These are phyloP conservation scores for Termitomyces sp. DNA, from an alignment of 768 basidiomycete genomes.

Conservation along the genomic window DNA sequence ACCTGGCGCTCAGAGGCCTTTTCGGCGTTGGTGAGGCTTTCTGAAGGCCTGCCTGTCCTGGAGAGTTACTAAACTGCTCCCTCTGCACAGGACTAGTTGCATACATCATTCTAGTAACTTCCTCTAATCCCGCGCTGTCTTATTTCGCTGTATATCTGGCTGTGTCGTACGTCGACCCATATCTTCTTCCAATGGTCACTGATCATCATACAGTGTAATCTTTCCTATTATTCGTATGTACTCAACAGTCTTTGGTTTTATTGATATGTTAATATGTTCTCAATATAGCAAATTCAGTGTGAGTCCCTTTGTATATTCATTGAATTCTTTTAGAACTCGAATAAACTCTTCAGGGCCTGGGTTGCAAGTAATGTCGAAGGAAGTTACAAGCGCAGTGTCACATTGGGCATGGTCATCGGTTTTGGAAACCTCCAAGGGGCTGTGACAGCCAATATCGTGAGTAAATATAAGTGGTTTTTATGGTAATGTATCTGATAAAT, in stretches of 20 bases:
- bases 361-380: conserved; percentile 70
- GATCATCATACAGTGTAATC: conserved; percentile 31
- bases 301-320: conserved; percentile 4
- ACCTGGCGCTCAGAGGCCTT: conserved; percentile 14
- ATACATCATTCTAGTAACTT: conserved; percentile 64
- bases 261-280: background rate
- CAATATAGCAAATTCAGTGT: conserved; percentile 45
- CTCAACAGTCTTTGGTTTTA: background rate
- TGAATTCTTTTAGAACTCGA: conserved; percentile 3
- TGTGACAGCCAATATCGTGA: conserved; percentile 59
- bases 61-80: background rate
- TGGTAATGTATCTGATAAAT: background rate
- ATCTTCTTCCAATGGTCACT: background rate
- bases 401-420: conserved; percentile 67
- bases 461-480: conserved; percentile 17
- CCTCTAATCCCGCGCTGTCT: conserved; percentile 54
- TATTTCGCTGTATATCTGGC: conserved; percentile 73
- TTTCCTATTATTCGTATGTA: conserved; percentile 48
- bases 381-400: conserved; percentile 66
- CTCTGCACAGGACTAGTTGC: conserved; percentile 38
- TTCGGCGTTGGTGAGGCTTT: conserved; percentile 22
- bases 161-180: conserved; percentile 46
- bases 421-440: conserved; percentile 68
- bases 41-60: background rate
- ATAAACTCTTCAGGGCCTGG: conserved; percentile 48